Base-by-base conservation (phyloP, 164 flowering plant genomes). In the Aristolochia californica region DNA sequence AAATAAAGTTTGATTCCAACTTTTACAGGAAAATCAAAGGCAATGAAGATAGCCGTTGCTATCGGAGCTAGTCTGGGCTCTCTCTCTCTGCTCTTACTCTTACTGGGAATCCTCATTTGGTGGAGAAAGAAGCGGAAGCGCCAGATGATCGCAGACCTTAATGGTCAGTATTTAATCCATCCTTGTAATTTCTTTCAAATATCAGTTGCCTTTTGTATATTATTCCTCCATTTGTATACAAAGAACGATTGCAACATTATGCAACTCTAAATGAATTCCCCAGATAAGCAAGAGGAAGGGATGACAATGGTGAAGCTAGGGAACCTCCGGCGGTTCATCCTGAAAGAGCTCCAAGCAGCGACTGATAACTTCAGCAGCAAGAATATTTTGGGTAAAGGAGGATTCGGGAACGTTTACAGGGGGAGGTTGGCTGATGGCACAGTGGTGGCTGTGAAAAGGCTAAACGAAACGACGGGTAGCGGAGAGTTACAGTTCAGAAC, bases 321-420 rank as follows among this genome's bases (percentile, higher is more conserved):
- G 0, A 91, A 91, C 61, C 78, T 88, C 0, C 74, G 80, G 48
- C 77, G 54, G 65, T 88, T 88, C 70, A 72, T 81, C 21, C 64
- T 91, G 57, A 77, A 75, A 49, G 91, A 88, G 70, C 88, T 91
- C n/a, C 91, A 85, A 63, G 45, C 51, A 16, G 91, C 97, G 1
- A 91, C 97, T 7, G 80, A 88, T 56, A 72, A 72, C 52, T 91
- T 91, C 72, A 85, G 75, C 69, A 51, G 83, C 22, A 87, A 91
- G 75, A 81, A 80, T 68, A 82, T 91, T 45, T 77, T 91, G 54
- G 97, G 97, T 17, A 70, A 78, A 34, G 97, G 97, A 38, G 97
- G 96, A 5, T 91, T 91, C 70, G 97, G 97, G 27, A 82, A 88
- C 72, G 97, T 91, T 0, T 91, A 91, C 64, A 77, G 70, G 62